Conservation (phyloP, 306 rosid genomes). For the Argentina anserina region DNA sequence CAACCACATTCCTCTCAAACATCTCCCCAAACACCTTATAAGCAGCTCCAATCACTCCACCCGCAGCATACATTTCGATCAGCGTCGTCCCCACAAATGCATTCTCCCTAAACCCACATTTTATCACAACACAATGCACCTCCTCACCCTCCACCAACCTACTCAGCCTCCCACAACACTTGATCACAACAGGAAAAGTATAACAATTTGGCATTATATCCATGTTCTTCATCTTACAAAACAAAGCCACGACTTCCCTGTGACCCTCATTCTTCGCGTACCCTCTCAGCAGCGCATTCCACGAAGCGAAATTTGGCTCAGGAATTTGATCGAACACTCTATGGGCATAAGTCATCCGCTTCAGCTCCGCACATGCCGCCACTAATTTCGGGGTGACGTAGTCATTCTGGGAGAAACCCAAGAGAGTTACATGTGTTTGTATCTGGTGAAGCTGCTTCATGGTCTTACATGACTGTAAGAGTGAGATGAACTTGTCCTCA, state of each 20-base stretch:
- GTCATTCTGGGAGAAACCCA: constrained; percentile 46
- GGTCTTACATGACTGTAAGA: constrained; percentile 65
- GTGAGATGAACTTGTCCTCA: constrained; percentile 55
- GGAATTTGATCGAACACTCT: constrained; percentile 50
- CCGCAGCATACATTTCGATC: constrained; percentile 55
- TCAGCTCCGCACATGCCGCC: constrained; percentile 32
- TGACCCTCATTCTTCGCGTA: constrained; percentile 31
- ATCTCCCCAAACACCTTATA: constrained; percentile 60
- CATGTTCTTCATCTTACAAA: constrained; percentile 36
- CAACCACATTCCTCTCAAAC: constrained; percentile 60
- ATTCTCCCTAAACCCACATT: constrained; percentile 51
- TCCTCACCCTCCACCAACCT: constrained; percentile 56
- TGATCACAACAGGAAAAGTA: constrained; percentile 59
- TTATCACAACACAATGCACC: constrained; percentile 51
- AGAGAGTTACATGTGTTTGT: constrained; percentile 45
- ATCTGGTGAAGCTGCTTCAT: constrained; percentile 39
- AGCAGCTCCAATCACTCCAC: constrained; percentile 46
- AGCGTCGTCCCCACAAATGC: constrained; percentile 48
- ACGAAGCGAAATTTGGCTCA: constrained; percentile 44
- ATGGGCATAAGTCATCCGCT: constrained; percentile 42
- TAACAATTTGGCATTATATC: constrained; percentile 49
- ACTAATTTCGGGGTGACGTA: constrained; percentile 49
- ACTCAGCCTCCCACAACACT: constrained; percentile 44
- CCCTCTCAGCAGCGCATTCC: constrained; percentile 66
- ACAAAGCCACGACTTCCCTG: constrained; percentile 44